Evolutionary conservation across 208 protist species (phyloP), one percentile per base, ranked within the genome.

Genomic region (Endotrypanum monterogeii): DNA sequence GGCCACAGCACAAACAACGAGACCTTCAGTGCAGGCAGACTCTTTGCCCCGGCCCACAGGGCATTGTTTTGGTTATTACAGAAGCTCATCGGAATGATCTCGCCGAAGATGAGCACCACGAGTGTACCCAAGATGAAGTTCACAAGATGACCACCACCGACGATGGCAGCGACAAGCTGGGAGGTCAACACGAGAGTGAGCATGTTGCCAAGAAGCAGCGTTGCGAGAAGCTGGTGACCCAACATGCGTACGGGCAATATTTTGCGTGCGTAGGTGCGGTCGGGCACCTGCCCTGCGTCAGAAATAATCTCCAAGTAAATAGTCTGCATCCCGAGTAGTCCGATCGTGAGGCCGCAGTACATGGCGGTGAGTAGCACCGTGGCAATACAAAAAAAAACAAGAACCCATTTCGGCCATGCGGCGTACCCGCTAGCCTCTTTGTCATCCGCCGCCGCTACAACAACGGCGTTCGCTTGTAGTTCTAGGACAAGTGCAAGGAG

Each of bases 141-240:
- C 25, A 89, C 77, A 11, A 94, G 50, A 52, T 92, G 87, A 11
- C 82, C 82, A 14, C 76, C 78, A 20, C 80, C 57, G 55, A 93
- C 69, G 41, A 96, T 90, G 14, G 88, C 91, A 1, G 91, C 87
- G 6, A 94, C 81, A 55, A 96, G 84, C 83, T 96, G 89, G 32
- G 91, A 94, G n/a, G 83, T 89, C 41, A 96, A 54, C 48, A 94
- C 89, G 37, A 93, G 66, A 25, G 89, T 87, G 23, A 94, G 67
- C 91, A 96, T 96, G 80, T 96, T 96, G 12, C 91, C 91, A 50
- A 96, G 73, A 50, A 96, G 71, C 30, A 96, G 75, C 28, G 89
- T 93, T 25, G 77, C 75, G 28, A 96, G 83, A 6, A 93, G 81
- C 56, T 90, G 89, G 74, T 96, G 91, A 18, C 91, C 91, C 39